Evolutionary conservation across 495 filamentous ascomycete genomes (phyloP), one percentile per base, ranked within the genome.

Genomic region (Hypoxylon intermedium): DNA sequence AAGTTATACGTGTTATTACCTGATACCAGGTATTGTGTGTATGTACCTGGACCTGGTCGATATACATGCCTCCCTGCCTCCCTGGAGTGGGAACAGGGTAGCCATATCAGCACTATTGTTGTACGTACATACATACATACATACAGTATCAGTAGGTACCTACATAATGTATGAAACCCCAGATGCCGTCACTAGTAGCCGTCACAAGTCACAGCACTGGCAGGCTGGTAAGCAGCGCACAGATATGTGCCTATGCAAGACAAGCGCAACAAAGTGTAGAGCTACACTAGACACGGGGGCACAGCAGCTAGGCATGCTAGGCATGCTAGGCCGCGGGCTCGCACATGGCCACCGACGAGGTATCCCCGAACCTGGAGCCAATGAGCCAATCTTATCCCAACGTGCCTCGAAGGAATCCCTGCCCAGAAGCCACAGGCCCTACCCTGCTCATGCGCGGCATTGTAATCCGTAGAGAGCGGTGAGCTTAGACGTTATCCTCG

Each of bases 361-460:
- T 43, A 42, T 42, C 13, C 16, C 38, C 38, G 38, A 42, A 5
- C n/a, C n/a, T n/a, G n/a, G 41, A 43, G 20, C 41, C 41, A 43
- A 43, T 43, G 26, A 26, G 20, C 34, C 11, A 37, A 13, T 6
- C 34, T 37, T 15, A 15, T 15, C 12, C 6, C 34, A 15, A 37
- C 34, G 7, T 37, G 34, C 34, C 12, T 37, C 34, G 12, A 12
- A 5, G n/a, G 6, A 13, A 37, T 13, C 34, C 34, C 34, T 37
- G 34, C 3, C 34, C 34, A 37, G 34, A n/a, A 37, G n/a, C n/a
- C n/a, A 37, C 34, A 37, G 34, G 34, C 12, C 34, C 11, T 37
- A n/a, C 34, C 34, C 34, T 12, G 34, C 34, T 13, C 12, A 4
- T 37, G 5, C 11, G 12, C 11, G 34, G 34, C 34, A 13, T 12